Percentiles rank a stretch among this genome's conserved stretches.
These are phyloP conservation scores for Friedmanniomyces simplex DNA, from an alignment of 495 filamentous ascomycete genomes.

Conservation along the genomic window DNA sequence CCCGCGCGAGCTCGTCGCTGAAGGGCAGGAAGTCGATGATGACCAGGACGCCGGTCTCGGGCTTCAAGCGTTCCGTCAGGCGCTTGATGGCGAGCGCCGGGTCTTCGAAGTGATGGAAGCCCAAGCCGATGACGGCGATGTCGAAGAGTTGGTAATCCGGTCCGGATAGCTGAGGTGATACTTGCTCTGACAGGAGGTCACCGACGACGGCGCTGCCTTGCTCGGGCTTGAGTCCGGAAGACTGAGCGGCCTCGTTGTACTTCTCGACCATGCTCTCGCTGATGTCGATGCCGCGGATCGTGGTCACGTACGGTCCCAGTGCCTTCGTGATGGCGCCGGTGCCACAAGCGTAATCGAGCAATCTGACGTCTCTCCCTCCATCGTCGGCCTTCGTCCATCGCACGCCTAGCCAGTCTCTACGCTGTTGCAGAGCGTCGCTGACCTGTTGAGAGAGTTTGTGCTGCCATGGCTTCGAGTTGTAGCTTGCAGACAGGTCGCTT, in stretches of 20 bases:
- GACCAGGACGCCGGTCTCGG: slow-evolving; percentile 48
- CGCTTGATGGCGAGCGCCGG: slow-evolving; percentile 44
- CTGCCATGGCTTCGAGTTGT: slow-evolving; percentile 37
- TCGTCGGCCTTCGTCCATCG: slow-evolving; percentile 40
- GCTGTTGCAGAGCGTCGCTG: slow-evolving; percentile 39
- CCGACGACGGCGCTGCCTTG: slow-evolving; percentile 15
- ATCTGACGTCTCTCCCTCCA: slow-evolving; percentile 36
- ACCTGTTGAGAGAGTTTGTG: slow-evolving; percentile 27
- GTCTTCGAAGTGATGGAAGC: slow-evolving; percentile 64
- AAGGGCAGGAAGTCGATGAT: slow-evolving; percentile 51
- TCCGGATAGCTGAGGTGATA: neutral
- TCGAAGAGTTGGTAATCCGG: slow-evolving; percentile 52
- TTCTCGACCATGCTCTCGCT: slow-evolving; percentile 54
- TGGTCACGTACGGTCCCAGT: slow-evolving; percentile 49
- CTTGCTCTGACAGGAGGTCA: slow-evolving; percentile 6
- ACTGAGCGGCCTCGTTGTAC: slow-evolving; percentile 41
- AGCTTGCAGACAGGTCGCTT: slow-evolving; percentile 38
- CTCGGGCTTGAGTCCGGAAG: slow-evolving; percentile 5
- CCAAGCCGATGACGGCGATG: slow-evolving; percentile 52
- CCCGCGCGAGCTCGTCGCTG: neutral
- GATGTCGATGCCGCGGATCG: slow-evolving; percentile 55
- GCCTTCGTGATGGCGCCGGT: slow-evolving; percentile 53
- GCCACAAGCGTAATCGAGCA: slow-evolving; percentile 71
- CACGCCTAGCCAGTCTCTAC: slow-evolving; percentile 53
- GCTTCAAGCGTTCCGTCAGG: slow-evolving; percentile 48